Base-by-base conservation (phyloP, 306 rosid genomes). In the Echinosophora koreensis region DNA sequence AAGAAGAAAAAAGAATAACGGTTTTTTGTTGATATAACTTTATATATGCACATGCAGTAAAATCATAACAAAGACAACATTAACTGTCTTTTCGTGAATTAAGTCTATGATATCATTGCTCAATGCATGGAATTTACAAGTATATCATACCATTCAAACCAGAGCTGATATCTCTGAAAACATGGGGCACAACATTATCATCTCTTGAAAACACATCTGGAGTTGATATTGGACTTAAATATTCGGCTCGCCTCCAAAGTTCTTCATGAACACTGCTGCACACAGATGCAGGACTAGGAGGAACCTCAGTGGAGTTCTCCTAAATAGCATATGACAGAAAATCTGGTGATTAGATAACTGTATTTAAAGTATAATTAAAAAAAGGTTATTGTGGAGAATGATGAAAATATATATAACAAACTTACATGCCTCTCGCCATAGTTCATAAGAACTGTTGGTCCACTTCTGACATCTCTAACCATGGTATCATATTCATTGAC, bases 221-320 rank as follows among this genome's bases (percentile, higher is more conserved):
- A 55, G 97, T 92, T 82, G 96, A 92, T 74, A 82, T 65, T 52
- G 96, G 97, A 86, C 98, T 92, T 70, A 84, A 79, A 81, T 81
- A 79, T 81, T 89, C 96, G 47, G 86, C 27, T 18, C 87, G 87
- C 86, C 89, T 92, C 91, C 97, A 95, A 42, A 88, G 69, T 11
- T 95, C 98, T 80, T 95, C 98, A 22, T 84, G 96, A 65, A 84
- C 85, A 86, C 91, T 96, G 96, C 99, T 91, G 86, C 96, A 90
- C 11, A 87, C 89, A 66, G 99, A 96, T 54, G 97, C 99, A 65
- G 99, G 99, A 86, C 99, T 96, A 63, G 99, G 99, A 81, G 99
- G 99, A 51, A 96, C 99, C 91, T 96, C 99, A 35, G 99, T 96
- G 82, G 83, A 92, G 75, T 92, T 96, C 50, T 96, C 99, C 99